Conservation (phyloP, 2,329 filamentous ascomycete genomes). For the Aspergillus proliferans region DNA sequence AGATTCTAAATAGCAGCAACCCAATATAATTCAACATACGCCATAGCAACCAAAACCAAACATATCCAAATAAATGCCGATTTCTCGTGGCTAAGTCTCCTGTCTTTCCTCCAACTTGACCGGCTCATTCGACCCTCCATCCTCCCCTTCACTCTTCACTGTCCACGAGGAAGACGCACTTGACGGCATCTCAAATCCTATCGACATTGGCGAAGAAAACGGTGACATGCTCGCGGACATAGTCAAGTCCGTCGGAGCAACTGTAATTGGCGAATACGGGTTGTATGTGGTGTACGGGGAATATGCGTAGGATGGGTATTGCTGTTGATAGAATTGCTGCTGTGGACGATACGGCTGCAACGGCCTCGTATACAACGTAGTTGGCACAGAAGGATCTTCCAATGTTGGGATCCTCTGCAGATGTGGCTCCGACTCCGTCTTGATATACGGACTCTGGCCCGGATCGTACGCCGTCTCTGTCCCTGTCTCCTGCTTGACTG, state of each 20-base stretch:
- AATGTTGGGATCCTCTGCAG: slow-evolving; percentile 1
- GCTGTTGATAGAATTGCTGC: background rate
- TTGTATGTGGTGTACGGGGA: background rate
- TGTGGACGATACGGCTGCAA: background rate
- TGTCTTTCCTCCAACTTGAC: background rate
- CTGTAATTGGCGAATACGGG: background rate
- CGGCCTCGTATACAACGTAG: background rate
- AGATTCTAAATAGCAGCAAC: background rate
- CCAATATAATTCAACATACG: background rate
- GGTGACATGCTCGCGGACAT: background rate
- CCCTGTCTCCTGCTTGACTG: slow-evolving; percentile 8
- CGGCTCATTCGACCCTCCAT: background rate
- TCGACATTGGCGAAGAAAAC: background rate
- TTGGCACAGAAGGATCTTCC: background rate
- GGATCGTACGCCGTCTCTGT: slow-evolving; percentile 2
- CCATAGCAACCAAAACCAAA: background rate
- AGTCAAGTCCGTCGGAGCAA: background rate
- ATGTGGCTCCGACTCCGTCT: slow-evolving; percentile 15
- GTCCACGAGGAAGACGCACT: background rate
- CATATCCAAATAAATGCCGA: background rate
- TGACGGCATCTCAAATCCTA: background rate
- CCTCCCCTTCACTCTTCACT: background rate
- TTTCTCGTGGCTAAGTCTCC: background rate
- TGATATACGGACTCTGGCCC: slow-evolving; percentile 14
- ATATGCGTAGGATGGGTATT: background rate